Base-by-base conservation (phyloP, 1,284 basidiomycete genomes). In the Ceratobasidium sp. region DNA sequence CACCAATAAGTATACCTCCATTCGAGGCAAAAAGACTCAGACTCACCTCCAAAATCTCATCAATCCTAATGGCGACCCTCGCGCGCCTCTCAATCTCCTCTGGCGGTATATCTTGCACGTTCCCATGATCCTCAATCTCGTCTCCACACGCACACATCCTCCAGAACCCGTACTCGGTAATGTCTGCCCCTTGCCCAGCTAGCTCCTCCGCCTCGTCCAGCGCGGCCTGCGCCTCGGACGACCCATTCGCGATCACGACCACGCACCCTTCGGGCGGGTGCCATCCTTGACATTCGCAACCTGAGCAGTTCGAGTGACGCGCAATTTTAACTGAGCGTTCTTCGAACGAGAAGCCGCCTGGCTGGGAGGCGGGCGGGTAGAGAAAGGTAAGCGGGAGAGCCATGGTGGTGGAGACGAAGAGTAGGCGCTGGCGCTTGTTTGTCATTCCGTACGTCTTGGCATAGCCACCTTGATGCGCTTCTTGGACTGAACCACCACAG, bases 21-120 rank as follows among this genome's bases (percentile, higher is more conserved):
- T 17, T 13, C 33, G 37, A 31, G 60, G 20, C 37, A 64, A 65
- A 20, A 17, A 56, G 17, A 45, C 17, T 17, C 33, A 35, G 49
- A 82, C 85, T 80, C 86, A 94, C 95, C 89, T 95, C 89, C 54
- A 97, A 85, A 69, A 95, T 83, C 84, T 96, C 94, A 82, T 98
- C 96, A 68, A 97, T 87, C 69, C 94, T 88, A 71, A 94, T 88
- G 2, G 94, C 95, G 8, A 95, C 90, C 79, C 91, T 91, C 61
- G 88, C 90, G 82, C 93, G 88, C 54, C 96, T 88, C 39, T 84
- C 84, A 82, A 91, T 91, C 82, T 94, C 93, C 49, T 87, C 87
- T 54, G 83, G 83, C 54, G 88, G 90, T 45, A 92, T 82, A 63
- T 83, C 84, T 23, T 84, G 82, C 76, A 89, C 87, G 83, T 93